phyloP scores from a whole-genome alignment of 2,329 filamentous ascomycete genomes.

The Pezicula rhizophila region DNA sequence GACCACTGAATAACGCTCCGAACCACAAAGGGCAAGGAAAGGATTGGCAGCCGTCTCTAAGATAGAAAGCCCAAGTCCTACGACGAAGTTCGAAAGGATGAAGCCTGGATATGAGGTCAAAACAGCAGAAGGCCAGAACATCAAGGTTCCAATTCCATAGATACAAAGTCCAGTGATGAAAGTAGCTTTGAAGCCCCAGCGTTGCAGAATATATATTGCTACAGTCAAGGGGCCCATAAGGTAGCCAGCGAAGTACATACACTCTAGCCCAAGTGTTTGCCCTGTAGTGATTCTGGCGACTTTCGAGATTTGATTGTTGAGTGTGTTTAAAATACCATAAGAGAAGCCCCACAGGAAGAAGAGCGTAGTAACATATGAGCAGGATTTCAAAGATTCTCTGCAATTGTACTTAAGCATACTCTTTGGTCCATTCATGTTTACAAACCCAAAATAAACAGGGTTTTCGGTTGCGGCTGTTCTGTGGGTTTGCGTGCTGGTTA shows the following conservation, averaged over 20 bases:
- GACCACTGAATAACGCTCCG: constrained; percentile 65
- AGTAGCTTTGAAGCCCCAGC: constrained; percentile 69
- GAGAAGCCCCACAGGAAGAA: constrained; percentile 90
- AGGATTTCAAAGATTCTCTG: constrained; percentile 63
- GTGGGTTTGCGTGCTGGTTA: constrained; percentile 1
- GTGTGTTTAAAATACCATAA: constrained; percentile 76
- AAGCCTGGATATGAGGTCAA: constrained; percentile 72
- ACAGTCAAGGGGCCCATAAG: constrained; percentile 64
- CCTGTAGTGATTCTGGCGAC: constrained; percentile 51
- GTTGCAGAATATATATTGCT: constrained; percentile 64
- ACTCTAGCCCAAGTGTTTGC: constrained; percentile 62
- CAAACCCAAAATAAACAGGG: constrained; percentile 67
- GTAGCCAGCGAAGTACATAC: constrained; percentile 67
- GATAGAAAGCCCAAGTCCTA: constrained; percentile 69
- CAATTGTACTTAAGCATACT: constrained; percentile 62
- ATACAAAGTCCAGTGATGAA: constrained; percentile 73
- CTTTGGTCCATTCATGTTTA: constrained; percentile 63
- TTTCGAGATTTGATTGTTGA: constrained; percentile 65
- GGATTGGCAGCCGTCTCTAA: constrained; percentile 79
- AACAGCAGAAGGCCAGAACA: constrained; percentile 79
- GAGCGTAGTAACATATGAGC: constrained; percentile 68
- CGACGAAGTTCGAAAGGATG: constrained; percentile 66
- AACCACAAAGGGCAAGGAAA: constrained; percentile 66
- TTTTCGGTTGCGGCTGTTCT: constrained; percentile 21
- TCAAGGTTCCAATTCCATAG: constrained; percentile 72